Base-by-base conservation (phyloP, 108 stramenopile species). In the Seminavis robusta region DNA sequence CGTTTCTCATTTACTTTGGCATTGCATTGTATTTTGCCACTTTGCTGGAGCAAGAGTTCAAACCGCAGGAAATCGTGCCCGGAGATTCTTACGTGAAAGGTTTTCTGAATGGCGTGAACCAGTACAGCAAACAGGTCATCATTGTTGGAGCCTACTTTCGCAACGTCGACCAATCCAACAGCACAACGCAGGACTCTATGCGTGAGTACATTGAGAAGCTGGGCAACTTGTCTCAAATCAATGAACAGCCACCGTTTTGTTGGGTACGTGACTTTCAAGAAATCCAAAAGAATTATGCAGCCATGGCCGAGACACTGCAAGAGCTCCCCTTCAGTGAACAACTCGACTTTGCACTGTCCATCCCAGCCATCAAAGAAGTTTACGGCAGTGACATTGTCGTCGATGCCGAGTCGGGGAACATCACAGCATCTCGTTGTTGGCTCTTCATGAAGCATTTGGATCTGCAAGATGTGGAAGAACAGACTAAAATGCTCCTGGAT, bases 221-320 rank as follows among this genome's bases (percentile, higher is more conserved):
- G 15, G 49, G 41, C 0, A 50, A n/a, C 2, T 10, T 67, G 31
- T 33, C 46, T 0, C 23, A 51, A 43, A 51, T 67, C 21, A 24
- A 15, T 19, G 11, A 24, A n/a, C 30, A 33, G 10, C 65, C 65
- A 20, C 10, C 11, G 0, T 39, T 60, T 40, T 67, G 57, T 26
- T 67, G 65, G 65, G 13, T 67, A 11, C 27, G 34, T 16, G 65
- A 67, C 29, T 67, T 67, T 33, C 27, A 67, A 0, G 19, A 30
- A 27, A 58, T 33, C 49, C 17, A 40, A 16, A 24, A 58, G 23
- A 38, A 23, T 49, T 25, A 24, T 15, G 0, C 11, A 33, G 24
- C 24, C 1, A 66, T 39, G n/a, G n/a, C n/a, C n/a, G n/a, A n/a
- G n/a, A 17, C 19, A 13, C 41, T 63, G 40, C 15, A 20, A 1